Evolutionary conservation across 2,329 filamentous ascomycete genomes (phyloP), one percentile per base, ranked within the genome.

Genomic region (Dothideomycetes sp.): DNA sequence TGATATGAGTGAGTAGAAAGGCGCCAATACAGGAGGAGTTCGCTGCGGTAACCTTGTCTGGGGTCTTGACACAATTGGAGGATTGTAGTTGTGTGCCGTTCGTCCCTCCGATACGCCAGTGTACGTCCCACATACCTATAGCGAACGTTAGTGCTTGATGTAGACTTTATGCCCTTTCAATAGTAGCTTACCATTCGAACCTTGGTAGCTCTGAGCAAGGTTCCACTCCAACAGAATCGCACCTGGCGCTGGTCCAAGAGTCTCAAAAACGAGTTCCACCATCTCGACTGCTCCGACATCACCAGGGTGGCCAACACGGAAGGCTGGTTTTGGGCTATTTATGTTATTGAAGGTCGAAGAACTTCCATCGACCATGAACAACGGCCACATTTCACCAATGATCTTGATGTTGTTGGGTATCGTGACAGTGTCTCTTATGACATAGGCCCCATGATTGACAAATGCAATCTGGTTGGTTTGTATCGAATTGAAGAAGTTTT

Each of bases 371-470:
- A 84, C 84, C 71, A 94, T 80, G 54, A 94, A 81, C 38, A 91
- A 65, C 1, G 85, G 80, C 76, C 83, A 88, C 50, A 86, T 77
- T 62, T 94, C 86, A 49, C 86, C 86, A 2, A 82, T 84, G 56
- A 94, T 84, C 58, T 75, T 80, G 61, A 87, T 78, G 50, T 85
- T 73, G 60, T 80, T 81, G 9, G 73, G 73, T 3, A 77, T 58
- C 46, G 67, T 65, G 46, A 77, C 60, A 0, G 72, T 76, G 8
- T 63, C 61, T 7, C 65, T 72, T 45, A 77, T 65, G 11, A 69
- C 55, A 52, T 77, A 77, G 33, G 65, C 69, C 19, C 73, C 73
- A 29, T 74, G 70, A 48, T 77, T 72, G 46, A 77, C 67, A 55
- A 72, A 75, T 3, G 76, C 60, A 16, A 76, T 61, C 42, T 69